Evolutionary conservation across 2,329 filamentous ascomycete genomes (phyloP).

Genomic region (Penicillium fuscoglaucum): DNA sequence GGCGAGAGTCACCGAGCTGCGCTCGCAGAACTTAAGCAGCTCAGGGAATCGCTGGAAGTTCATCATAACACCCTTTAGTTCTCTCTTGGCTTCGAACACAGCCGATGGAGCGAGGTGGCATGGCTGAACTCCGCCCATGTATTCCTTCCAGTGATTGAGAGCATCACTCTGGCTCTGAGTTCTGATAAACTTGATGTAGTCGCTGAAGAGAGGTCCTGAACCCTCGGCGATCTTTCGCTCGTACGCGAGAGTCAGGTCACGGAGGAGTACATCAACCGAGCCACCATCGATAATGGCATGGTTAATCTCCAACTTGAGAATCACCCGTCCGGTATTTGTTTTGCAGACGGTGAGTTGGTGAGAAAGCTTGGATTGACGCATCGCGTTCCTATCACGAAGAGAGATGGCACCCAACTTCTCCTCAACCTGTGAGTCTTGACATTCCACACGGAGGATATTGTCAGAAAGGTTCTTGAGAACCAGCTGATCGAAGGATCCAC

Average conservation of each 20-base stretch:
- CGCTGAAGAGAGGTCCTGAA: constrained; percentile 36
- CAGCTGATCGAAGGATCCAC: constrained; percentile 40
- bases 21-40: constrained; percentile 36
- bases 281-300: constrained; percentile 42
- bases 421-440: constrained; percentile 30
- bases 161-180: constrained; percentile 29
- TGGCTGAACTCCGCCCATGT: constrained; percentile 34
- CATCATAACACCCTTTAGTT: constrained; percentile 30
- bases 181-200: constrained; percentile 40
- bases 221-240: constrained; percentile 29
- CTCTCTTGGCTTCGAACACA: constrained; percentile 15
- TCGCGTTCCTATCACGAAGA: constrained; percentile 27
- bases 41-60: constrained; percentile 34
- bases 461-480: constrained; percentile 32
- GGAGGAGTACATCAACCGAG: constrained; percentile 36
- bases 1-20: constrained; percentile 35
- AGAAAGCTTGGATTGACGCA: constrained; percentile 30
- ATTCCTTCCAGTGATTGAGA: constrained; percentile 38
- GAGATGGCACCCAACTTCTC: constrained; percentile 31
- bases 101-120: constrained; percentile 31
- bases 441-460: constrained; percentile 33
- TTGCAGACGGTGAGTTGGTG: constrained; percentile 40
- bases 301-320: constrained; percentile 41
- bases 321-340: constrained; percentile 30
- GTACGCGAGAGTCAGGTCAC: constrained; percentile 37